Conservation (phyloP, 1,284 basidiomycete species). For the Austroboletus niveus region DNA sequence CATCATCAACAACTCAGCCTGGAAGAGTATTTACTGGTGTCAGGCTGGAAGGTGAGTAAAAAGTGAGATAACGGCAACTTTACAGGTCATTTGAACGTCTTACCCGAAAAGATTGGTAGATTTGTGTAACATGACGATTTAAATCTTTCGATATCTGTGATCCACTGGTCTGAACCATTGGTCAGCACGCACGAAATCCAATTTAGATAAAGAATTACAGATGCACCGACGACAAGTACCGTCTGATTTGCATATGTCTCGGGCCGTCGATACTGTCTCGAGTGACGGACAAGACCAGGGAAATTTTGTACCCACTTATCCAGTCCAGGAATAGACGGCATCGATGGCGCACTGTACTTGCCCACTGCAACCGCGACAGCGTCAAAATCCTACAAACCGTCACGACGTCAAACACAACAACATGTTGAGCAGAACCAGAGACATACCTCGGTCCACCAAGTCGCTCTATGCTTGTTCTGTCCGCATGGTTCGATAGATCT, state of each 20-base stretch:
- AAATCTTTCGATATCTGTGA: constrained; percentile 9
- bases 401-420: not conserved
- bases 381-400: constrained; percentile 8
- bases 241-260: constrained; percentile 38
- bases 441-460: constrained; percentile 15
- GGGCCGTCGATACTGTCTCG: constrained; percentile 44
- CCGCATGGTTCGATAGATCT: constrained; percentile 30
- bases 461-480: constrained; percentile 29
- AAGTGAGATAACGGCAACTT: not conserved
- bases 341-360: constrained; percentile 5
- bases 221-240: constrained; percentile 45
- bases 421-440: too few relatives aligned
- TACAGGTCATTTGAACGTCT: not conserved
- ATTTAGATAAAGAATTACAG: not conserved
- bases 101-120: constrained; percentile 9
- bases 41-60: not conserved
- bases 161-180: constrained; percentile 2
- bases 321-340: constrained; percentile 7
- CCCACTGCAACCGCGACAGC: constrained; percentile 5
- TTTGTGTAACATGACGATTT: not conserved
- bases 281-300: constrained; percentile 38
- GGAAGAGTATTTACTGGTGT: not conserved
- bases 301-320: constrained; percentile 36
- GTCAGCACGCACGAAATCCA: not conserved
- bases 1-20: not conserved